A percentile compares a stretch with the other conserved stretches of the same genome.
Conservation (phyloP, 75 land plant species). For the Selaginella moellendorffii region DNA sequence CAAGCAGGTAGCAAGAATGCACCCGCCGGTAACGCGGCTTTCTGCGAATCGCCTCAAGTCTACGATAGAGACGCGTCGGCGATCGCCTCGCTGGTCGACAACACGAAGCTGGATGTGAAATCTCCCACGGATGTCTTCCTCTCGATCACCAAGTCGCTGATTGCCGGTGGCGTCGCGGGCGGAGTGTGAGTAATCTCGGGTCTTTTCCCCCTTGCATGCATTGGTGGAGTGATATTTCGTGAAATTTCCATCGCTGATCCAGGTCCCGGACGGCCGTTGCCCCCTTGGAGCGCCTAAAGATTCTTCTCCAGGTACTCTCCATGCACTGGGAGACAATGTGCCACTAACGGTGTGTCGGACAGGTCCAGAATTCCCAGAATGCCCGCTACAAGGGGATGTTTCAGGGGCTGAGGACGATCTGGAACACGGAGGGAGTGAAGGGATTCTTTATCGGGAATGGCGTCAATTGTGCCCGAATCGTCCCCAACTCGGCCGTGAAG, state of each 20-base stretch:
- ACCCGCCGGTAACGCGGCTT: slow-evolving; percentile 15
- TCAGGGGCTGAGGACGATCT: slow-evolving; percentile 72
- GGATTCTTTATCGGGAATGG: slow-evolving; percentile 92
- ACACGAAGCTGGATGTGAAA: slow-evolving; percentile 65
- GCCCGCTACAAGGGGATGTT: slow-evolving; percentile 73
- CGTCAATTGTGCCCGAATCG: slow-evolving; percentile 75
- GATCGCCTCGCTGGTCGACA: slow-evolving; percentile 62
- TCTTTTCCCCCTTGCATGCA: not conserved
- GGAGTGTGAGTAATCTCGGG: slow-evolving; percentile 49
- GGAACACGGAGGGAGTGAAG: slow-evolving; percentile 71
- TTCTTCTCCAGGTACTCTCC: slow-evolving; percentile 63
- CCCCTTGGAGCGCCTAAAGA: slow-evolving; percentile 78
- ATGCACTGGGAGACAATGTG: no score
- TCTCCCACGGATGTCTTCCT: slow-evolving; percentile 39
- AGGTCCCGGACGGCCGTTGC: slow-evolving; percentile 95
- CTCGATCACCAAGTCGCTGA: slow-evolving; percentile 65
- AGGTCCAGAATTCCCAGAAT: slow-evolving; percentile 82
- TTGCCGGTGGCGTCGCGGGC: slow-evolving; percentile 85
- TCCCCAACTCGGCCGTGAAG: slow-evolving; percentile 88
- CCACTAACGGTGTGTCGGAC: no score
- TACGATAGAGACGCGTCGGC: slow-evolving; percentile 38
- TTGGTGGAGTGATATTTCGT: not conserved
- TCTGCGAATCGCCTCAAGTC: slow-evolving; percentile 19
- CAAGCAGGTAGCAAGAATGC: not conserved
- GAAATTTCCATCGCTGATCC: slow-evolving; percentile 3